These are phyloP conservation scores for Backusella sp. DNA, from an alignment of 192 early-diverging fungal species.

Conservation along the genomic window DNA sequence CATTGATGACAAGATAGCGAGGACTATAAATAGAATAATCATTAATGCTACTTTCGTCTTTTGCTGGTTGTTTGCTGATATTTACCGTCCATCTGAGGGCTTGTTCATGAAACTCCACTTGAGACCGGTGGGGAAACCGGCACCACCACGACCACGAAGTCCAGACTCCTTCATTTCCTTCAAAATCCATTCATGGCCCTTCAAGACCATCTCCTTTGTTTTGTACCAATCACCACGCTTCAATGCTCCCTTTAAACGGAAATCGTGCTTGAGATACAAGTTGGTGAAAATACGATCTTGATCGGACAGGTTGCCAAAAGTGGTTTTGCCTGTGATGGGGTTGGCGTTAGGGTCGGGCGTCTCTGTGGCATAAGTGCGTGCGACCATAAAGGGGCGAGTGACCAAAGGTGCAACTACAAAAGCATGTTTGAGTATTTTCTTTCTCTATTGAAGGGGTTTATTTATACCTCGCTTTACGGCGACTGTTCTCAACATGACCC, in stretches of 20 bases:
- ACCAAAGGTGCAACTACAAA: conserved; percentile 11
- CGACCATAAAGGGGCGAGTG: conserved; percentile 27
- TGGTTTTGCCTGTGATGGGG: conserved; percentile 38
- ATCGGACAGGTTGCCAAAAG: conserved; percentile 77
- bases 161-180: conserved; percentile 96
- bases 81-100: conserved; percentile 67
- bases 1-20: conserved; percentile 95
- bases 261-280: conserved; percentile 93
- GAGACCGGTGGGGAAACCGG: conserved; percentile 96
- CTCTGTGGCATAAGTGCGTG: conserved; percentile 37
- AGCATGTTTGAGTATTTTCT: not conserved
- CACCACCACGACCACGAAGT: conserved; percentile 92
- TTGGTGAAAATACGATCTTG: conserved; percentile 98
- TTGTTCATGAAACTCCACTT: conserved; percentile 99
- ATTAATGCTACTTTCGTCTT: not conserved
- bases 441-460: not conserved
- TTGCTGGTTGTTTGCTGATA: too few species aligned
- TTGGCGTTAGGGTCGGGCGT: conserved; percentile 43
- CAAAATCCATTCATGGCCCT: conserved; percentile 97
- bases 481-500: conserved; percentile 31
- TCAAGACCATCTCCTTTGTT: conserved; percentile 96
- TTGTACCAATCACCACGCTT: conserved; percentile 99
- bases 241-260: conserved; percentile 81
- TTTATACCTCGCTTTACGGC: conserved; percentile 31
- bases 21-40: conserved; percentile 53